These are phyloP conservation scores for Cytospora leucostoma DNA, from an alignment of 2,329 filamentous ascomycete genomes.

Conservation along the genomic window DNA sequence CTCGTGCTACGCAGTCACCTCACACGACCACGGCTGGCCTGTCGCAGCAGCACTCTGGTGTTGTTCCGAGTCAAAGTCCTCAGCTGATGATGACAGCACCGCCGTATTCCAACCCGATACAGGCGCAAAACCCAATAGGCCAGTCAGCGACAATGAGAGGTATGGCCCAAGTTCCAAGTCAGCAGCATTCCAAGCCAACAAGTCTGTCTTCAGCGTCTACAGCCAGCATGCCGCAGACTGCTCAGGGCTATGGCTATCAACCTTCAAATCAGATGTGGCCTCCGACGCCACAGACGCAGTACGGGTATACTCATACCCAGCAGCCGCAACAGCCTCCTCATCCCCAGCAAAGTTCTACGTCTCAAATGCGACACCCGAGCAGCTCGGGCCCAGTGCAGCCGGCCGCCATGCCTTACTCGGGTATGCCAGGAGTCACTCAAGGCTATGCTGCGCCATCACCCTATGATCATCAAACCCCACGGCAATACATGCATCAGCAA, in stretches of 20 bases:
- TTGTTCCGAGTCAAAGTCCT: slow-evolving; percentile 63
- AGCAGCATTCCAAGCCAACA: slow-evolving; percentile 68
- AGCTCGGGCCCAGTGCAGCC: slow-evolving; percentile 58
- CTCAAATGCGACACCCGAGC: slow-evolving; percentile 61
- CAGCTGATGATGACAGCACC: slow-evolving; percentile 67
- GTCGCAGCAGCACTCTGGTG: slow-evolving; percentile 51
- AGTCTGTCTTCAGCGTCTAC: slow-evolving; percentile 57
- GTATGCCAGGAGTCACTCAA: slow-evolving; percentile 62
- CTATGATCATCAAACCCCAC: slow-evolving; percentile 63
- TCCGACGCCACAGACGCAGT: slow-evolving; percentile 65
- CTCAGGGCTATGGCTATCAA: slow-evolving; percentile 63
- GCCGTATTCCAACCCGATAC: slow-evolving; percentile 70
- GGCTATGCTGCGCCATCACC: slow-evolving; percentile 58
- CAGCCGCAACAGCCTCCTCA: slow-evolving; percentile 53
- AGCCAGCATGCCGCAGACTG: slow-evolving; percentile 52
- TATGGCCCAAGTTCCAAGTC: slow-evolving; percentile 62
- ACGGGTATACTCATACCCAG: slow-evolving; percentile 54
- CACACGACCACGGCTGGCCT: slow-evolving; percentile 56
- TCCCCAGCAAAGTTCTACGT: slow-evolving; percentile 58
- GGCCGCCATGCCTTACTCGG: slow-evolving; percentile 60
- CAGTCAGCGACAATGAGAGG: slow-evolving; percentile 71
- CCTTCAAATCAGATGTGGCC: slow-evolving; percentile 66
- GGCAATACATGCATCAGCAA: slow-evolving; percentile 69
- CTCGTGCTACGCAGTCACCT: slow-evolving; percentile 59
- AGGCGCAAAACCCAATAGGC: slow-evolving; percentile 69